phyloP scores from a whole-genome alignment of 2,329 filamentous ascomycete genomes.

The Pseudogymnoascus sp. region DNA sequence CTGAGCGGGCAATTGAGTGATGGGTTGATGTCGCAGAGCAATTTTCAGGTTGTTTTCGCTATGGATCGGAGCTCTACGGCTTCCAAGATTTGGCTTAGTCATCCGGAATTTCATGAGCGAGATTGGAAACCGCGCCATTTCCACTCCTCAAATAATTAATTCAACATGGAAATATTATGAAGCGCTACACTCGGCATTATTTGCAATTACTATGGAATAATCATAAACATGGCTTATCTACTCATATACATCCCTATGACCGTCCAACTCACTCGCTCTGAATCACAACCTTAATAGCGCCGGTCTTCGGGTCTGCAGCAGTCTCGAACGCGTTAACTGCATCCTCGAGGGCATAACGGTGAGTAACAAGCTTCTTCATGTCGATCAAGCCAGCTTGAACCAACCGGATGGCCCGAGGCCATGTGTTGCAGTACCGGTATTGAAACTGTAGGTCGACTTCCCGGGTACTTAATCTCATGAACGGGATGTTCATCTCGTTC shows the following conservation, averaged over 20 bases:
- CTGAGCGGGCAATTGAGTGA: slow-evolving; percentile 24
- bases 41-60: slow-evolving; percentile 8
- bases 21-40: slow-evolving; percentile 14
- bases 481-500: slow-evolving; percentile 91
- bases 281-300: slow-evolving; percentile 97
- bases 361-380: slow-evolving; percentile 75
- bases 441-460: slow-evolving; percentile 96
- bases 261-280: slow-evolving; percentile 44
- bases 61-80: slow-evolving; percentile 8
- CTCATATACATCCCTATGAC: slow-evolving; percentile 15
- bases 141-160: neutral
- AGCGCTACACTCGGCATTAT: neutral
- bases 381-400: slow-evolving; percentile 79
- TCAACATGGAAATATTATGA: neutral
- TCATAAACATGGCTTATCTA: slow-evolving; percentile 3
- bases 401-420: slow-evolving; percentile 85
- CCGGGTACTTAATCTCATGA: slow-evolving; percentile 83
- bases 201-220: neutral
- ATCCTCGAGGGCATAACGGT: slow-evolving; percentile 78
- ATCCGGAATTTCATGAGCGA: slow-evolving; percentile 9
- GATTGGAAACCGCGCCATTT: neutral
- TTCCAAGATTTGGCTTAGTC: slow-evolving; percentile 6
- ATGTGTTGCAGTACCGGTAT: slow-evolving; percentile 93
- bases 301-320: slow-evolving; percentile 77
- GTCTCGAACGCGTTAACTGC: slow-evolving; percentile 85